Base-by-base conservation (phyloP, 2,329 filamentous ascomycete species). In the Aspergillus sclerotialis region DNA sequence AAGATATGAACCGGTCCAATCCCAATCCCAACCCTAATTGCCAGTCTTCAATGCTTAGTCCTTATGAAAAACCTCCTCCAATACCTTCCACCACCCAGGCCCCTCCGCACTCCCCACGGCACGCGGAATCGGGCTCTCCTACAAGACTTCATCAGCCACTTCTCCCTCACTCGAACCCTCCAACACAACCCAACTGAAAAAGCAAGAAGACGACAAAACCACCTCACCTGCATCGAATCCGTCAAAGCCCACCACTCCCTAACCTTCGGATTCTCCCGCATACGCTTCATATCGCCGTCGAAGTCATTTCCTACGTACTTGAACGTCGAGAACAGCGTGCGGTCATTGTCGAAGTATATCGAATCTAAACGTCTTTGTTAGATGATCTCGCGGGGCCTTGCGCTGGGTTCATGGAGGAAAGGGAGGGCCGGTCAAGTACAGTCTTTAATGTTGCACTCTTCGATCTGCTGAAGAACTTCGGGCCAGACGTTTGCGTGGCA, bases 181-280 rank as follows among this genome's bases (percentile, higher is more conserved):
- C 4, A 16, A 21, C n/a, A 19, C 18, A 9, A 18, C n/a, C n/a
- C n/a, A n/a, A n/a, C n/a, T n/a, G n/a, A n/a, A n/a, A n/a, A n/a
- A 7, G 21, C 13, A 33, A 21, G 12, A 11, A 30, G 13, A 25
- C 11, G 10, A 28, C 19, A 6, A n/a, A 28, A 19, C 15, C 18
- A 24, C 34, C 39, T 24, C 42, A 57, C 80, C 63, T 89, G 84
- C 69, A 80, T 85, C 10, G 69, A 68, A 57, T 90, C 84, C 32
- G 84, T 89, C 78, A 89, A 81, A 38, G 66, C 67, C 84, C 84
- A 90, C 85, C 84, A 90, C 57, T 83, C 78, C 36, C 76, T 72
- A 21, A 89, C 81, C 52, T 80, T 80, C 1, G 76, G 72, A 47
- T 88, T 86, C 37, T 76, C 76, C 1, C 72, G 70, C 83, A 89